Base-by-base conservation (phyloP, 805 yeast species). In the Hanseniaspora occidentalis region DNA sequence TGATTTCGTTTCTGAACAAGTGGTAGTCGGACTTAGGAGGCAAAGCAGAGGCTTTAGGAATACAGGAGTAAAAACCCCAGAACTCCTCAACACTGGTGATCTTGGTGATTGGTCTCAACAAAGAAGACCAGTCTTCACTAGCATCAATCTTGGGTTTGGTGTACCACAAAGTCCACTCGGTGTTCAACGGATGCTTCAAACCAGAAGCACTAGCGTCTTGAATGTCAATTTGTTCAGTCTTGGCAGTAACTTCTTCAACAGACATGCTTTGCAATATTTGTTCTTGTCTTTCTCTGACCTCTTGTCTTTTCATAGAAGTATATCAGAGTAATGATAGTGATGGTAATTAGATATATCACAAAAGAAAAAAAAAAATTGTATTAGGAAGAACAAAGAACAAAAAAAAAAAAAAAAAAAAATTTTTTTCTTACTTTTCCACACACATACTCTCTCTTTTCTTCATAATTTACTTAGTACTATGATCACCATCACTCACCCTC, bases 161-260 rank as follows among this genome's bases (percentile, higher is more conserved):
- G 72, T 85, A 92, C 98, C 98, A 89, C 57, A 89, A 73, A 18
- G 97, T 85, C 96, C 96, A 89, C 63, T 74, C 76, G 56, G 80
- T 73, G 65, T 84, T 80, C 54, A 89, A 77, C 39, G 96, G 96
- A 62, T 92, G 98, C 47, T 65, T 66, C 39, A 57, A 56, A 24
- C 58, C 46, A 38, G 58, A 49, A 31, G 57, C 59, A 22, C 20
- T 21, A 3, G 65, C 54, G 46, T 51, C 53, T 41, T 54, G 51
- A 27, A 46, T 46, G 18, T 11, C 16, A 18, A 33, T 49, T 41
- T 53, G 52, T 44, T 54, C 56, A 39, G 56, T 47, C 45, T 58
- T 56, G 43, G 54, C 53, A 41, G 56, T 47, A 45, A 52, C 58
- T 57, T 57, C 57, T 52, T 58, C 61, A 43, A 56, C 60, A 42